phyloP scores from a whole-genome alignment of 2,329 filamentous ascomycete genomes.

The Curvularia sp. region DNA sequence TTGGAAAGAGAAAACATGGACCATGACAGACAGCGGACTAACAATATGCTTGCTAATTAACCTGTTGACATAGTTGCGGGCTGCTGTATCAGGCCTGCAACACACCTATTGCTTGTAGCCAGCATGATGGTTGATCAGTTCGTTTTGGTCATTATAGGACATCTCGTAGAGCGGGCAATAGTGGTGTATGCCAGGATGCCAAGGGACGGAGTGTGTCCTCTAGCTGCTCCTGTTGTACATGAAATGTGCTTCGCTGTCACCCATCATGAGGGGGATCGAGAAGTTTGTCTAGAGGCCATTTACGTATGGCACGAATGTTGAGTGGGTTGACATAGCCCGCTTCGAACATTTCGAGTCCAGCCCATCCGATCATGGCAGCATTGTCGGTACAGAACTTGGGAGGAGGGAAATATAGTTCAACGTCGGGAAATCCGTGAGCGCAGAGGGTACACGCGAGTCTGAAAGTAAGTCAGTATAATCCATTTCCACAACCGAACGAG shows the following conservation, averaged over 20 bases:
- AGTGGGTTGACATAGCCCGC: constrained; percentile 63
- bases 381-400: constrained; percentile 86
- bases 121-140: background rate
- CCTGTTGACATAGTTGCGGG: background rate
- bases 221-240: background rate
- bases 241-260: constrained; percentile 1
- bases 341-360: constrained; percentile 89
- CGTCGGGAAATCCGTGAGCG: constrained; percentile 67
- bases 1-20: constrained; percentile 2
- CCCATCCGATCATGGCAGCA: constrained; percentile 96
- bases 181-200: background rate
- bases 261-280: constrained; percentile 36
- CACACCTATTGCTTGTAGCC: background rate
- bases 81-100: background rate
- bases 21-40: background rate
- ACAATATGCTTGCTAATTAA: background rate
- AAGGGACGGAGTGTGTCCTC: background rate
- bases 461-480: constrained; percentile 11
- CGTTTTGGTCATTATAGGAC: background rate
- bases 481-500: background rate
- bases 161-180: background rate
- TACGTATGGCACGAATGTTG: constrained; percentile 45
- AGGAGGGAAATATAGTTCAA: constrained; percentile 78
- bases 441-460: constrained; percentile 65
- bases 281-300: constrained; percentile 48